Evolutionary conservation across 2,329 filamentous ascomycete genomes (phyloP), one percentile per base, ranked within the genome.

Genomic region (Fusarium dlaminii): DNA sequence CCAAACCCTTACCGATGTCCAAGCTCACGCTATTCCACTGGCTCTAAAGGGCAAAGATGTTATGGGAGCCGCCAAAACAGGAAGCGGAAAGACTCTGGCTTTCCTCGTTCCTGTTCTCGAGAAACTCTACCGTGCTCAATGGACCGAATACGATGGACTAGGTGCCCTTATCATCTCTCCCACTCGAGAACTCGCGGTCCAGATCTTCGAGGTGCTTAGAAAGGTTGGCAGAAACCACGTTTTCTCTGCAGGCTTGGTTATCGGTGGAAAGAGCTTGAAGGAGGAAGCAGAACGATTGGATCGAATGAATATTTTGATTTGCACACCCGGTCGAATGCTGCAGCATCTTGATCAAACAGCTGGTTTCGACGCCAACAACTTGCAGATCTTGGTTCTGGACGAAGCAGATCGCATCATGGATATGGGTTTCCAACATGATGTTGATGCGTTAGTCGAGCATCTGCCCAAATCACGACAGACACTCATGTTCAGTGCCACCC

Each of bases 331-430:
- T 4, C 90, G 96, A 40, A 97, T 99, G 88, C 85, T 98, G 76
- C 96, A 99, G 83, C 96, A 99, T 82, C 87, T 99, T 79, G 96
- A 97, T 79, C 95, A 98, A 85, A 98, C 96, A 0, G 94, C 94
- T 2, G 91, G 92, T 24, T 93, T 99, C 80, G 94, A 96, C 74
- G 93, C 96, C 72, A 93, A 96, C 81, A 96, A 97, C 80, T 82
- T 99, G 73, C 94, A 97, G 84, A 93, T 99, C 81, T 86, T 99
- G 57, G 95, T 99, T 0, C 86, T 99, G 64, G 96, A 99, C 78
- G 96, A 99, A 82, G 96, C 96, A 6, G 96, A 99, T 82, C 90
- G 96, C 43, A 98, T 98, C 79, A 91, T 99, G 88, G 96, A 99
- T 80, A 96, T 98, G 94, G 96, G 96, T 10, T 99, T 99, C 81